Base-by-base conservation (phyloP, 352 stramenopile species). In the Pythium aphanidermatum region DNA sequence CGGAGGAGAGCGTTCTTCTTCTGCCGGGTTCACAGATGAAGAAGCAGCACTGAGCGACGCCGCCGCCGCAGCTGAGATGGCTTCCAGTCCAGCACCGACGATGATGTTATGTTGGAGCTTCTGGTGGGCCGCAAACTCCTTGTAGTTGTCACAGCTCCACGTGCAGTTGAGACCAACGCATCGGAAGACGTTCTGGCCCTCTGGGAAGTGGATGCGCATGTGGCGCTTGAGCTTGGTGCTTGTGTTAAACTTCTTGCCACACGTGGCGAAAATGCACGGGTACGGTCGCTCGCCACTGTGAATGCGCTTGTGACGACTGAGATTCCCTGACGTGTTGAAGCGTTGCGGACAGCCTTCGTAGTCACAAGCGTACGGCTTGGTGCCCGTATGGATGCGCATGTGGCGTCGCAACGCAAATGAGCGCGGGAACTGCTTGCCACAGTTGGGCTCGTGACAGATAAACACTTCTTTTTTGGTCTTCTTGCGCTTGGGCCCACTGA, bases 151-250 rank as follows among this genome's bases (percentile, higher is more conserved):
- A 43, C 75, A 86, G 40, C 50, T 69, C 67, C 71, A 88, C 23
- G 35, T 48, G 51, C 77, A 89, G 44, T 61, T 50, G 35, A 65
- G 55, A n/a, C 55, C 65, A 8, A 78, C 68, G 63, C 79, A 91
- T 16, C 63, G 75, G 56, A 91, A 91, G 29, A 88, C 48, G 39
- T 86, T 81, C 29, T 84, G 65, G 4, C 71, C 79, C 8, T 91
- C 74, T 1, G 79, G 79, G 46, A 87, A 93, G 52, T 94, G 82
- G 53, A 88, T 87, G 45, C 80, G 79, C 77, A 92, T 88, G 61
- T 94, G 82, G 14, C 82, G 68, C 64, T 91, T 90, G 36, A 94
- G 68, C 60, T 94, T 94, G n/a, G 80, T 91, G 60, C 78, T 91
- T 20, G 80, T 94, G 58, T 90, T 91, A 51, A 94, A 94, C 29